phyloP scores from a whole-genome alignment of 352 stramenopile genomes.

The Phytophthora crassamura region DNA sequence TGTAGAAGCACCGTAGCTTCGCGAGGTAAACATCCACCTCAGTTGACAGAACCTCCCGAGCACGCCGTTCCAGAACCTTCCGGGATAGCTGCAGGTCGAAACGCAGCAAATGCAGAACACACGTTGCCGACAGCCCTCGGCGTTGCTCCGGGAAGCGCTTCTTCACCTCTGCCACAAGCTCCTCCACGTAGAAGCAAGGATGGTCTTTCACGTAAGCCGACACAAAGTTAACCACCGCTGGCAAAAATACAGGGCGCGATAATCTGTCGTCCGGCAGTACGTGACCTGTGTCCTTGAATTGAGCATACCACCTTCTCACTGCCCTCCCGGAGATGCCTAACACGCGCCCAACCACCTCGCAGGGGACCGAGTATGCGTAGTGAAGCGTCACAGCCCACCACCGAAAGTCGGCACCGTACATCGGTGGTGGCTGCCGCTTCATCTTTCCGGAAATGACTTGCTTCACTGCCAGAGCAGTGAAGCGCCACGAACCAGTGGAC shows the following conservation, averaged over 20 bases:
- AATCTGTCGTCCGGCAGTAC: neutral
- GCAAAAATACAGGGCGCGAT: too few relatives aligned
- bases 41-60: too few relatives aligned
- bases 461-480: too few relatives aligned
- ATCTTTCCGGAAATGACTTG: too few relatives aligned
- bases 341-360: constrained; percentile 8
- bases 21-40: too few relatives aligned
- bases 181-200: neutral
- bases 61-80: neutral
- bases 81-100: neutral
- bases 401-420: constrained; percentile 20
- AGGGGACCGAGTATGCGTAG: constrained; percentile 27
- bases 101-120: neutral
- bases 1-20: neutral
- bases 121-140: neutral
- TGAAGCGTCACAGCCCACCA: constrained; percentile 27
- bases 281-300: constrained; percentile 16
- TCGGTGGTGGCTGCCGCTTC: too few relatives aligned
- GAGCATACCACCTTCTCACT: constrained; percentile 20
- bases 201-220: neutral
- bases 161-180: neutral
- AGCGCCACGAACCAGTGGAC: too few relatives aligned
- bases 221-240: too few relatives aligned
- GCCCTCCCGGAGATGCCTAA: constrained; percentile 14
- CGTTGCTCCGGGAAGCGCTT: too few relatives aligned